phyloP scores from a whole-genome alignment of 1,284 basidiomycete species.

The Vanrija pseudolonga region DNA sequence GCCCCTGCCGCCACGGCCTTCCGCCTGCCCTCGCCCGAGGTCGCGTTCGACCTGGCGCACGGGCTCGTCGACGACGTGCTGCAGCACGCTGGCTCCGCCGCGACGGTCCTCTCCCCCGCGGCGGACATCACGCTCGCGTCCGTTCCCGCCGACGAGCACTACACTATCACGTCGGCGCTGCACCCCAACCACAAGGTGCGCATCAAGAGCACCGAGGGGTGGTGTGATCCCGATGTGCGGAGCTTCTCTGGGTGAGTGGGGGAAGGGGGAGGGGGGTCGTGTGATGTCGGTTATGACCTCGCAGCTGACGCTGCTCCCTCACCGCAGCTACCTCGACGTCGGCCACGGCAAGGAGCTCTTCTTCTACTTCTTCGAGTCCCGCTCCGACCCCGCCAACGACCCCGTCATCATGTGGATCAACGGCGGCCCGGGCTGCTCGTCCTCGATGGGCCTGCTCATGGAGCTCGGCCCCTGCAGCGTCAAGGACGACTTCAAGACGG shows the following conservation, averaged over 20 bases:
- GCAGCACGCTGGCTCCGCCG: conserved; percentile 3
- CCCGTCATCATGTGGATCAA: conserved; percentile 51
- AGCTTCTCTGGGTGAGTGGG: conserved; percentile 37
- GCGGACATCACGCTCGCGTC: conserved; percentile 33
- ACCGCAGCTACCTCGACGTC: conserved; percentile 60
- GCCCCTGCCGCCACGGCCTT: too few relatives aligned
- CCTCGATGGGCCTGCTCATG: conserved; percentile 53
- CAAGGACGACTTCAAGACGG: conserved; percentile 32
- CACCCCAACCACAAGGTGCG: conserved; percentile 42
- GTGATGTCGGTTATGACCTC: too few relatives aligned
- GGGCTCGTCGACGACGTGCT: conserved; percentile 20
- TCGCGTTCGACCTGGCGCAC: conserved; percentile 26
- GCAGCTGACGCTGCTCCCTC: conserved; percentile 2
- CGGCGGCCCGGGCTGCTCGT: conserved; percentile 50
- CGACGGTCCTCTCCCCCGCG: conserved; percentile 22
- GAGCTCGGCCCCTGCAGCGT: conserved; percentile 53
- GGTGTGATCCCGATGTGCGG: conserved; percentile 48
- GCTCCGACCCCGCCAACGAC: conserved; percentile 59
- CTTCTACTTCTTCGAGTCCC: conserved; percentile 81
- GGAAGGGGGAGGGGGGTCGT: background rate
- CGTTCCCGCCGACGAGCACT: conserved; percentile 32
- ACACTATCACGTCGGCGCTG: conserved; percentile 23
- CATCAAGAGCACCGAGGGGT: conserved; percentile 48
- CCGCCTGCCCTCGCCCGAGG: conserved; percentile 31
- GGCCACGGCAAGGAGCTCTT: conserved; percentile 68